Conservation (phyloP, 1,284 basidiomycete species). For the Takashimella koratensis region DNA sequence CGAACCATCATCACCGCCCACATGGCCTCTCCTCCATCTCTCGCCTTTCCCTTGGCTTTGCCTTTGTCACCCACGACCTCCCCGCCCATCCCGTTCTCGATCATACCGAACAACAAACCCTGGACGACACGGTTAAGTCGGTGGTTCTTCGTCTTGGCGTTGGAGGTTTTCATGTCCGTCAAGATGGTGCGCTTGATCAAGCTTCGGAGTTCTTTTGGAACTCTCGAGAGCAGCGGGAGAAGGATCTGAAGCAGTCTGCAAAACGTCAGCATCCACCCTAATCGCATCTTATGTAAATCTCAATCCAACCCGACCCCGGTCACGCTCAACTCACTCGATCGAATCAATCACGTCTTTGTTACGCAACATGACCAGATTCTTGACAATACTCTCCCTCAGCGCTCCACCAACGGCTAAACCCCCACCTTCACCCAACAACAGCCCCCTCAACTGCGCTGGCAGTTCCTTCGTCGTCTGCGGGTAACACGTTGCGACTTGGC, state of each 20-base stretch:
- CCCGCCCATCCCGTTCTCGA: conserved; percentile 81
- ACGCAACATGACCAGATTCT: conserved; percentile 85
- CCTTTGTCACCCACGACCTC: conserved; percentile 78
- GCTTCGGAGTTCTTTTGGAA: conserved; percentile 77
- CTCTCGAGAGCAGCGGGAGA: conserved; percentile 89
- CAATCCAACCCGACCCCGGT: too few relatives aligned
- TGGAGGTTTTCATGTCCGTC: conserved; percentile 91
- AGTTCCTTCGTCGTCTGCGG: conserved; percentile 79
- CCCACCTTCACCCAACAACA: conserved; percentile 57
- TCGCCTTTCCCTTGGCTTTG: conserved; percentile 47
- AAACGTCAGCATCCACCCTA: not conserved
- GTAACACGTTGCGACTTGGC: conserved; percentile 81
- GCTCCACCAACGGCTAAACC: conserved; percentile 46
- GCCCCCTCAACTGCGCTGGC: conserved; percentile 67
- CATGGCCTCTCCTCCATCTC: conserved; percentile 79
- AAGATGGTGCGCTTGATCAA: conserved; percentile 93
- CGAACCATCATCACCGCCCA: conserved; percentile 95
- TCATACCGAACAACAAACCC: conserved; percentile 92
- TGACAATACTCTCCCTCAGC: conserved; percentile 74
- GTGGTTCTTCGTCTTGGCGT: conserved; percentile 84
- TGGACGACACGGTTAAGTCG: conserved; percentile 96
- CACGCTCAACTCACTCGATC: conserved; percentile 67
- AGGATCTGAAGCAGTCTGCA: conserved; percentile 79
- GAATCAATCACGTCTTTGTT: conserved; percentile 91
- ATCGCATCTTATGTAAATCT: not conserved